These are phyloP conservation scores for Aspergillus pseudotamarii DNA, from an alignment of 2,329 filamentous ascomycete species.

Conservation along the genomic window DNA sequence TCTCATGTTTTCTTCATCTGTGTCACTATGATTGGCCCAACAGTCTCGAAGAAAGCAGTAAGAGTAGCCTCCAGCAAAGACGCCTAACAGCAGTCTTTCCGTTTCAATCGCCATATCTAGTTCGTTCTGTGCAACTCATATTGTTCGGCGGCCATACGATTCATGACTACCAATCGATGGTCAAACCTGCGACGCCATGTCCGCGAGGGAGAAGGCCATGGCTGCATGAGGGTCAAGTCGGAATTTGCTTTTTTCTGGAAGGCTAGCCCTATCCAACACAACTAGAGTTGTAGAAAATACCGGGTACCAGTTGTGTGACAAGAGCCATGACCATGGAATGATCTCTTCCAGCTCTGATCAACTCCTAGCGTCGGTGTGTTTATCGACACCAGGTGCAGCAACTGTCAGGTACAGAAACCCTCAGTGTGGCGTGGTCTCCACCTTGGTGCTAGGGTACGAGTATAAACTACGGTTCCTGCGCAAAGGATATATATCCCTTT, in stretches of 20 bases:
- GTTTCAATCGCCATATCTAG: not conserved
- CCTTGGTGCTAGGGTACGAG: not conserved
- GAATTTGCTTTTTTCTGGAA: not conserved
- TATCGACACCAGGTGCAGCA: no score
- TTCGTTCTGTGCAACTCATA: not conserved
- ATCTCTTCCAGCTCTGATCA: not conserved
- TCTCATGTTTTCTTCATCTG: not conserved
- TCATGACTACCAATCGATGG: no score
- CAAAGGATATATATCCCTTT: no score
- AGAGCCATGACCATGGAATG: not conserved
- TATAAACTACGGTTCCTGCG: no score
- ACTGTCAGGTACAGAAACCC: not conserved
- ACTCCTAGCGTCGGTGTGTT: not conserved
- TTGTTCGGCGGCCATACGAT: no score
- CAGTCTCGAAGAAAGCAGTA: not conserved
- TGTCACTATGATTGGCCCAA: no score
- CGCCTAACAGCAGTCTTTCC: not conserved
- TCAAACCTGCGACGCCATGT: no score
- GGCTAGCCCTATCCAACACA: not conserved
- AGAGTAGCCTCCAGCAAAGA: not conserved
- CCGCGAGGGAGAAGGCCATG: no score
- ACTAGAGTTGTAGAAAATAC: not conserved
- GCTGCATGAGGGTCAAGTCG: no score
- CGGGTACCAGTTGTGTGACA: no score
- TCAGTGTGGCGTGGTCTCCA: not conserved